Conservation (phyloP, 345 rosid species). For the Anastatica hierochuntica region DNA sequence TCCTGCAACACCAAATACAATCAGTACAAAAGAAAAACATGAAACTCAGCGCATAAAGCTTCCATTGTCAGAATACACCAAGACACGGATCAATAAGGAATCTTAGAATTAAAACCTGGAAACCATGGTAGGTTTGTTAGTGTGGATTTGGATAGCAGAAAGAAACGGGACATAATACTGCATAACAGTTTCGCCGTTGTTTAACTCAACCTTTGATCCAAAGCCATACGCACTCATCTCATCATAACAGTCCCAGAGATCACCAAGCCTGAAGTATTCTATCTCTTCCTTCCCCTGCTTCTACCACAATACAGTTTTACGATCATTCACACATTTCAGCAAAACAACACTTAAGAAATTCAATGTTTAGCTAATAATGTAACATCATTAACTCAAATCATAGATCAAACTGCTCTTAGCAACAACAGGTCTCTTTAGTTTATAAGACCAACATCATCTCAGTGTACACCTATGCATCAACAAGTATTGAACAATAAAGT, state of each 20-base stretch:
- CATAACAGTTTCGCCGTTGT: constrained; percentile 29
- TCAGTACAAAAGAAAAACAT: neutral
- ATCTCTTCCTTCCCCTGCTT: constrained; percentile 38
- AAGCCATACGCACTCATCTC: constrained; percentile 77
- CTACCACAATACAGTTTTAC: constrained; percentile 33
- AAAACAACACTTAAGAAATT: neutral
- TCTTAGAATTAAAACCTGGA: constrained; percentile 37
- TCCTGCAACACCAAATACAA: constrained; percentile 23
- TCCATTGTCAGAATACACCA: too few species aligned
- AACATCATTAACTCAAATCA: neutral
- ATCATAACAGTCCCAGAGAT: constrained; percentile 61
- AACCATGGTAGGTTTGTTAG: constrained; percentile 29
- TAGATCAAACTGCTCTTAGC: neutral
- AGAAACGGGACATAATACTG: constrained; percentile 69
- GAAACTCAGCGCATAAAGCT: too few species aligned
- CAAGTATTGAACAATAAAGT: neutral
- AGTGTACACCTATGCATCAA: neutral
- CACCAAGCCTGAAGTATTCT: constrained; percentile 46
- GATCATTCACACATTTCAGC: constrained; percentile 31
- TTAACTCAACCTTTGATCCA: constrained; percentile 32
- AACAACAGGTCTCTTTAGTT: neutral
- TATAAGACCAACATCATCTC: neutral
- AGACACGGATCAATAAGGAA: neutral
- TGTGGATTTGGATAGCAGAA: constrained; percentile 59
- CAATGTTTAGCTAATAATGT: neutral